Evolutionary conservation across 805 yeast species (phyloP), one percentile per base, ranked within the genome.

Genomic region (Wickerhamomyces silvicola): DNA sequence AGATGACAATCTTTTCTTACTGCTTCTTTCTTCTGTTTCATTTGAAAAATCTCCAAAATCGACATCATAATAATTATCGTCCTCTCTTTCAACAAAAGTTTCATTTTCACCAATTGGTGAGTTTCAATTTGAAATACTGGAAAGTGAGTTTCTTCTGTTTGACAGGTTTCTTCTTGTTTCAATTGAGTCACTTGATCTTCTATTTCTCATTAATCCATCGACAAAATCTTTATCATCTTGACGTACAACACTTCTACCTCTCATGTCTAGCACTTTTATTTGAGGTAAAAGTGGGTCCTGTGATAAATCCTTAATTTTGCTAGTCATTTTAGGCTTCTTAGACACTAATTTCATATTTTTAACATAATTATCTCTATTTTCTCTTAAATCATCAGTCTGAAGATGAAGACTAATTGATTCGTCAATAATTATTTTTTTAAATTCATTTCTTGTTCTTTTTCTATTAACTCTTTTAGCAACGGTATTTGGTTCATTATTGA

Each of bases 141-240:
- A 43, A 10, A 55, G 25, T 2, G 55, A 50, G 12, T 40, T 29
- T 27, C 52, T 42, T 41, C 54, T 45, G 3, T 14, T 10, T 4
- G 55, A 48, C 3, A 29, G 26, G 24, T 49, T 44, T 45, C 56
- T 43, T 28, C 39, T 42, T 4, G 38, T 32, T 28, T 50, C 56
- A 23, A 50, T 38, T 0, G 55, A 50, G 11, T 34, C 39, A 24
- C 45, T 38, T 4, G 50, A 46, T 24, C 52, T 48, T 37, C 47
- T 40, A 27, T 44, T 36, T 28, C 50, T 42, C 28, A 43, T 18
- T n/a, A 49, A 25, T 3, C 44, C 42, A 32, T 51, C 48, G 23
- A 51, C 42, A 18, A 51, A 48, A 32, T 49, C 54, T 18, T 35
- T 44, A 18, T 39, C 41, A 18, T 41, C 33, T 9, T 26, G 24